A percentile compares a stretch with the other conserved stretches of the same genome.
phyloP scores from a whole-genome alignment of 495 filamentous ascomycete genomes.

The Baudoinia panamericana region DNA sequence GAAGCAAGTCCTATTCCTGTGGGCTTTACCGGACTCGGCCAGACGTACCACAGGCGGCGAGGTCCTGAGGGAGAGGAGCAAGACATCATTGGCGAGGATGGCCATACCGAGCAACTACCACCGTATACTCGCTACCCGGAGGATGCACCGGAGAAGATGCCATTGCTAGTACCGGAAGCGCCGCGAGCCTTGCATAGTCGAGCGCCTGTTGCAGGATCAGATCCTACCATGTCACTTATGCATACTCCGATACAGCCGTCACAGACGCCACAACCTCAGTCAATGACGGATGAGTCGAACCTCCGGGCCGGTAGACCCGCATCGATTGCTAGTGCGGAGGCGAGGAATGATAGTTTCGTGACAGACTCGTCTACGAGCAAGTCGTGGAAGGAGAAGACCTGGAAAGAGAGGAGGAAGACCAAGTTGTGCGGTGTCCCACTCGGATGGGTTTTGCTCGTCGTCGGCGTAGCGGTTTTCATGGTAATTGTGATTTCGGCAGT shows the following conservation, averaged over 20 bases:
- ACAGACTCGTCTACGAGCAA: constrained; percentile 20
- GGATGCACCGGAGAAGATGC: constrained; percentile 25
- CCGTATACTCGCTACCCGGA: constrained; percentile 76
- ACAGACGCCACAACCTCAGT: constrained; percentile 13
- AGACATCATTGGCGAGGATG: constrained; percentile 78
- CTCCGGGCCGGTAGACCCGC: neutral
- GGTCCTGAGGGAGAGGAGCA: constrained; percentile 77
- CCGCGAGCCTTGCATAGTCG: constrained; percentile 15
- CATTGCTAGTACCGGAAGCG: constrained; percentile 4
- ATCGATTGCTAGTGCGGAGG: constrained; percentile 5
- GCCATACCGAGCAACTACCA: constrained; percentile 78
- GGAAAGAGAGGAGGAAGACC: constrained; percentile 25
- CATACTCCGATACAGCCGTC: constrained; percentile 7
- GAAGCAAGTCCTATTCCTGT: constrained; percentile 41
- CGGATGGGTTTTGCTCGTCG: constrained; percentile 34
- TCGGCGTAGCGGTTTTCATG: constrained; percentile 43
- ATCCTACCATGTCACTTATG: constrained; percentile 19
- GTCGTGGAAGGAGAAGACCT: constrained; percentile 23
- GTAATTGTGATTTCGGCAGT: constrained; percentile 25
- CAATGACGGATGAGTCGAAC: constrained; percentile 16
- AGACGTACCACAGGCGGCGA: constrained; percentile 53
- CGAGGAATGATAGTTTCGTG: neutral
- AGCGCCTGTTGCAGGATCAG: constrained; percentile 15
- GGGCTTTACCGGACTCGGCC: constrained; percentile 55
- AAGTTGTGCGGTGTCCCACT: constrained; percentile 26